These are phyloP conservation scores for Diaporthe sp. DNA, from an alignment of 2,329 filamentous ascomycete species.

Conservation along the genomic window DNA sequence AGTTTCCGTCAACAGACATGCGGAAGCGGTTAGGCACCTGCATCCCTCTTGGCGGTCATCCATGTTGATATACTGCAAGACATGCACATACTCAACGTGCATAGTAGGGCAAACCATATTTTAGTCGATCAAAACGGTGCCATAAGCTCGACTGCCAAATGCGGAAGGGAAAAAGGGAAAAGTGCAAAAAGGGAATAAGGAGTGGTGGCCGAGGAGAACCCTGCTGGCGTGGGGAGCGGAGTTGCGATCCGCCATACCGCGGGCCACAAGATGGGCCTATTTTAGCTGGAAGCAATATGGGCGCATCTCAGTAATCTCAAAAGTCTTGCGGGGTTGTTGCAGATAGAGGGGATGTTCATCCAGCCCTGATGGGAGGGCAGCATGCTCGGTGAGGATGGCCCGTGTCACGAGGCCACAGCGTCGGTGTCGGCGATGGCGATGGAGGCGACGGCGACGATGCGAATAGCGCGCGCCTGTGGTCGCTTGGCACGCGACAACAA, in stretches of 20 bases:
- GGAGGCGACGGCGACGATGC: slow-evolving; percentile 1
- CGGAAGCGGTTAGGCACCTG: neutral
- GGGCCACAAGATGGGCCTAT: neutral
- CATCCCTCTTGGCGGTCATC: slow-evolving; percentile 7
- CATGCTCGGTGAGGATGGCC: slow-evolving; percentile 8
- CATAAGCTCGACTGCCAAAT: neutral
- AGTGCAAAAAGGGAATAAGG: neutral
- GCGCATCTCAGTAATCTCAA: slow-evolving; percentile 23
- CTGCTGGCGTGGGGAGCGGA: neutral
- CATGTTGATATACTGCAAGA: neutral
- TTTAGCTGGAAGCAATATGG: slow-evolving; percentile 3
- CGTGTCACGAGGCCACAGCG: slow-evolving; percentile 2
- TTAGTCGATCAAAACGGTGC: neutral
- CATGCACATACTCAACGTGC: neutral
- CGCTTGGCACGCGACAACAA: neutral
- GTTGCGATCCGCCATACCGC: slow-evolving; percentile 1
- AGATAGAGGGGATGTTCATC: slow-evolving; percentile 17
- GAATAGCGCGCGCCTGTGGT: slow-evolving; percentile 1
- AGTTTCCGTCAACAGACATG: slow-evolving; percentile 1
- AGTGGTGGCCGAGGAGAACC: neutral
- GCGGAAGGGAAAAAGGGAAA: slow-evolving; percentile 18
- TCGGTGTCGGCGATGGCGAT: slow-evolving; percentile 14
- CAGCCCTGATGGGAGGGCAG: neutral
- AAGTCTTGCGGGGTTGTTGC: slow-evolving; percentile 16
- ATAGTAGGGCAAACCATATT: slow-evolving; percentile 11